phyloP scores from a whole-genome alignment of 2,329 filamentous ascomycete genomes.

The Camillea tinctor region DNA sequence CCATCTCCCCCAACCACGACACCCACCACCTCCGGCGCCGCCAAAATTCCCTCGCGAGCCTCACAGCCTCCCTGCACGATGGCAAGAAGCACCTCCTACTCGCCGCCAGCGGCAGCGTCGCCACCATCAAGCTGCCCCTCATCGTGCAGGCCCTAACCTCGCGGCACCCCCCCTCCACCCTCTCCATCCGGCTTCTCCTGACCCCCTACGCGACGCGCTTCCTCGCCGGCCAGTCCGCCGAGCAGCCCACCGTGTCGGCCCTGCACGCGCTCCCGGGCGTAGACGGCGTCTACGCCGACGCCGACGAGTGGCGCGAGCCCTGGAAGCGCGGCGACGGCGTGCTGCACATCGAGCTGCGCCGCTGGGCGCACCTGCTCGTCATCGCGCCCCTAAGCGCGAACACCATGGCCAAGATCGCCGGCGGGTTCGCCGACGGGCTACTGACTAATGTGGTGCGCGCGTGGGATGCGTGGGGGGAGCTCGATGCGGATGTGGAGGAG shows the following conservation, averaged over 20 bases:
- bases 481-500: slow-evolving; percentile 41
- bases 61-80: slow-evolving; percentile 41
- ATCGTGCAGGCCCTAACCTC: slow-evolving; percentile 59
- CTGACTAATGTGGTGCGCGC: slow-evolving; percentile 74
- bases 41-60: slow-evolving; percentile 25
- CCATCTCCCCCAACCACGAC: slow-evolving; percentile 27
- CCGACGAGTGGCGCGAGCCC: slow-evolving; percentile 78
- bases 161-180: slow-evolving; percentile 38
- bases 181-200: slow-evolving; percentile 84
- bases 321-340: slow-evolving; percentile 81
- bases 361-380: slow-evolving; percentile 75
- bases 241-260: slow-evolving; percentile 68
- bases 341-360: slow-evolving; percentile 83
- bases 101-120: slow-evolving; percentile 70
- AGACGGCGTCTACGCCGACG: slow-evolving; percentile 77
- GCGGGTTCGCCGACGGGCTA: slow-evolving; percentile 76
- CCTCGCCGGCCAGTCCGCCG: slow-evolving; percentile 69
- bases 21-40: slow-evolving; percentile 21
- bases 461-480: slow-evolving; percentile 74
- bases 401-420: slow-evolving; percentile 77
- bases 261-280: slow-evolving; percentile 66
- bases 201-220: slow-evolving; percentile 74
- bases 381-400: slow-evolving; percentile 84
- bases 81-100: slow-evolving; percentile 62
- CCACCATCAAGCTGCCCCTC: slow-evolving; percentile 77